A percentile compares a stretch with the other conserved stretches of the same genome.
phyloP scores from a whole-genome alignment of 2,329 filamentous ascomycete genomes.

The Monosporascus sp. region DNA sequence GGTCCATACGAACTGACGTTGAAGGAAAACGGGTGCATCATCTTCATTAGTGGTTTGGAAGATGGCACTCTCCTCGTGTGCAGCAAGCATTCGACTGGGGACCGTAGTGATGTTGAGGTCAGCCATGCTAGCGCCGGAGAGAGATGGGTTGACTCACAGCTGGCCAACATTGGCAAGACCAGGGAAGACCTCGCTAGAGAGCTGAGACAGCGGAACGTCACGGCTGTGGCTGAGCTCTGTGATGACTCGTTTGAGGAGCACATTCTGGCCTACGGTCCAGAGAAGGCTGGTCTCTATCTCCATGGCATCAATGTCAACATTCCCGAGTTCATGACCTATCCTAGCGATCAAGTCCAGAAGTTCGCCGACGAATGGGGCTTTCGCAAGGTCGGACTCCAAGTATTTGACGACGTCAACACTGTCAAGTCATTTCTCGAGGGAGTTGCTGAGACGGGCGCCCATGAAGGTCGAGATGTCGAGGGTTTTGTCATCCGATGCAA shows the following conservation, averaged over 20 bases:
- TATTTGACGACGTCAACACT: constrained; percentile 67
- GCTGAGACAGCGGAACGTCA: constrained; percentile 77
- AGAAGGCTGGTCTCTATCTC: constrained; percentile 84
- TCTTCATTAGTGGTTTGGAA: constrained; percentile 88
- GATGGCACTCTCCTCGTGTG: constrained; percentile 90
- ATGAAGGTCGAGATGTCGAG: constrained; percentile 88
- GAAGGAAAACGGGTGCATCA: constrained; percentile 99
- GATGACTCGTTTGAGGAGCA: constrained; percentile 97
- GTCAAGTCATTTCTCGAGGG: constrained; percentile 79
- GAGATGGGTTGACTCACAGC: constrained; percentile 72
- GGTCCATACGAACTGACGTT: constrained; percentile 93
- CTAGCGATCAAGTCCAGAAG: constrained; percentile 73
- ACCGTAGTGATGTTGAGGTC: constrained; percentile 61
- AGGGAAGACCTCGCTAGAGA: constrained; percentile 71
- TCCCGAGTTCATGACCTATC: constrained; percentile 85
- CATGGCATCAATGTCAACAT: constrained; percentile 95
- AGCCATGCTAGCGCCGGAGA: constrained; percentile 87
- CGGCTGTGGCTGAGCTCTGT: constrained; percentile 91
- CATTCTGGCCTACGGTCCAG: constrained; percentile 79
- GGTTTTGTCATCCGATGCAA: constrained; percentile 94
- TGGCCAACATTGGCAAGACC: constrained; percentile 71
- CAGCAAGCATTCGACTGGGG: constrained; percentile 95
- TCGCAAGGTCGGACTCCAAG: constrained; percentile 75
- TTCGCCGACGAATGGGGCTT: constrained; percentile 95
- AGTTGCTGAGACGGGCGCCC: constrained; percentile 81